Evolutionary conservation across 106 monocot genomes (phyloP).

Genomic region (Allium sativum): DNA sequence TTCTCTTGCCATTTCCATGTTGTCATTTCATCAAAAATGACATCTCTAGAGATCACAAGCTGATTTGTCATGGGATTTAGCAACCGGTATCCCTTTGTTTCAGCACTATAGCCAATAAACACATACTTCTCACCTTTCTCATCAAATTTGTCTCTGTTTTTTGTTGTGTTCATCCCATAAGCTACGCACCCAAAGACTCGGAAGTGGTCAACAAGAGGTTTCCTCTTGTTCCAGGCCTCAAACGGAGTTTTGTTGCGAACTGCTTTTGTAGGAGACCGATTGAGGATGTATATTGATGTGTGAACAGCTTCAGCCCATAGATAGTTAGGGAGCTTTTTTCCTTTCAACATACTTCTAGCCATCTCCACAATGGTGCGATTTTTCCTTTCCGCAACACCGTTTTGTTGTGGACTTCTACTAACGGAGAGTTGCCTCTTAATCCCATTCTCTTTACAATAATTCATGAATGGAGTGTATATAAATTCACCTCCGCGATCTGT

Average conservation of each 20-base stretch:
- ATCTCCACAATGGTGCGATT: no score
- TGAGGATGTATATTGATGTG: not conserved
- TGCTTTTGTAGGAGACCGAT: not conserved
- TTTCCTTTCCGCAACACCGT: no score
- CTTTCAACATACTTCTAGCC: constrained; percentile 1
- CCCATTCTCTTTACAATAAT: no score
- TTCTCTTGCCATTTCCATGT: not conserved
- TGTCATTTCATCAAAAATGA: constrained; percentile 7
- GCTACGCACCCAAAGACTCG: not conserved
- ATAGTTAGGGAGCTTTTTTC: not conserved
- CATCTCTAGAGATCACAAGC: constrained; percentile 4
- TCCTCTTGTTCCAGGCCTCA: constrained; percentile 1
- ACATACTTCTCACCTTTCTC: constrained; percentile 1
- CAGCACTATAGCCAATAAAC: not conserved
- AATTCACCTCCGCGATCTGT: not conserved
- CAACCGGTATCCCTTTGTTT: not conserved
- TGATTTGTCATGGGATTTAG: not conserved
- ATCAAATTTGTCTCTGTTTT: no score
- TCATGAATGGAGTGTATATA: not conserved
- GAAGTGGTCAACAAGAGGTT: not conserved
- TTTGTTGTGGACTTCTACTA: no score
- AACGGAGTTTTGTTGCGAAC: not conserved
- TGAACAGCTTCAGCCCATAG: not conserved
- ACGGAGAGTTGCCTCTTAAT: no score
- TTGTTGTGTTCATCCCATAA: no score